A percentile compares a stretch with the other conserved stretches of the same genome.
These are phyloP conservation scores for Ceratobasidium sp. DNA, from an alignment of 1,284 basidiomycete species.

Conservation along the genomic window DNA sequence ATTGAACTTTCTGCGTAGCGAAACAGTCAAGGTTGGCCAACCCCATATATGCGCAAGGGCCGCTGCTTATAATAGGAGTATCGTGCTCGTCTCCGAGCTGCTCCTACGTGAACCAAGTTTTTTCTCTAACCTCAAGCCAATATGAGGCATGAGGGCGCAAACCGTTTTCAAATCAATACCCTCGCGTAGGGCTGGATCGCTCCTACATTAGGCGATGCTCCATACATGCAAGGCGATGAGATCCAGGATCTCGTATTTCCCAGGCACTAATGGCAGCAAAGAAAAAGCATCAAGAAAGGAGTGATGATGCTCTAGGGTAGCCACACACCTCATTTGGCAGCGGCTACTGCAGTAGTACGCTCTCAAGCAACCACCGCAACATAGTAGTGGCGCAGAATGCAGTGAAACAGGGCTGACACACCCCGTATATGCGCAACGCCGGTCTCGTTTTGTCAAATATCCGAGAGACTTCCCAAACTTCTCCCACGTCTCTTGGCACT, in stretches of 20 bases:
- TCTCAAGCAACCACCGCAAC: not conserved
- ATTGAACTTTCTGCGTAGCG: too few species aligned
- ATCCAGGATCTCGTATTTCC: not conserved
- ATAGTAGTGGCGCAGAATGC: not conserved
- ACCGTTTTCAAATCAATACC: too few species aligned
- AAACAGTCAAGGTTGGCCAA: too few species aligned
- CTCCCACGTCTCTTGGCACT: not conserved
- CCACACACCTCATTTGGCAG: not conserved
- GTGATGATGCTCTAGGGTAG: not conserved
- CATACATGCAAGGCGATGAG: not conserved
- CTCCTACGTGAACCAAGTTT: too few species aligned
- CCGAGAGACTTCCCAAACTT: not conserved
- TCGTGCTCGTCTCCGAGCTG: too few species aligned
- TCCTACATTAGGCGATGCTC: not conserved
- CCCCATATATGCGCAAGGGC: too few species aligned
- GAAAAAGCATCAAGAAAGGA: not conserved
- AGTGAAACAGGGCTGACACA: not conserved
- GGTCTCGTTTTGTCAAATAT: not conserved
- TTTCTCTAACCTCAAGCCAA: too few species aligned
- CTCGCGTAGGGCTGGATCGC: too few species aligned
- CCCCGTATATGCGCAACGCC: not conserved
- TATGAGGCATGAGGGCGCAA: too few species aligned
- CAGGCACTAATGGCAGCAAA: not conserved
- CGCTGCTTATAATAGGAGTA: too few species aligned
- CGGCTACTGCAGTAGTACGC: not conserved